Conservation (phyloP, 345 rosid species). For the Populus simonii region DNA sequence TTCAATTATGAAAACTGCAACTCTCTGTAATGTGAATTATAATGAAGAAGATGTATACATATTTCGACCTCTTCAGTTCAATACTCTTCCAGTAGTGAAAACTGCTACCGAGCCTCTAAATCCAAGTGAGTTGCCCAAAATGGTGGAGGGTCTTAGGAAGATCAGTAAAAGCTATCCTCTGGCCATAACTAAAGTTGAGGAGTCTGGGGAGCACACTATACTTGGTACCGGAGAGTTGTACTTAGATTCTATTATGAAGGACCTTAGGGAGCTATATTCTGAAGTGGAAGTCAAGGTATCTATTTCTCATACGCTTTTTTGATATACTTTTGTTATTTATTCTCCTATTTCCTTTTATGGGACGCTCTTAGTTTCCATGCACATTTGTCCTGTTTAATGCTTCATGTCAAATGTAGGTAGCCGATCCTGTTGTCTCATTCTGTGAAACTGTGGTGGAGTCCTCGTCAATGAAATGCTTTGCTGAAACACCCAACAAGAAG, state of each 20-base stretch:
- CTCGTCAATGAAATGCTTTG: constrained; percentile 97
- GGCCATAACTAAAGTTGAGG: constrained; percentile 95
- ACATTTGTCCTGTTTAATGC: constrained; percentile 2
- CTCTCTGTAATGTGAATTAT: constrained; percentile 60
- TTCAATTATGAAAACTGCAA: constrained; percentile 96
- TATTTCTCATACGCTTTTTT: neutral
- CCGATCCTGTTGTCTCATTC: constrained; percentile 97
- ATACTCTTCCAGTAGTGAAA: constrained; percentile 94
- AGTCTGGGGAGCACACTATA: constrained; percentile 96
- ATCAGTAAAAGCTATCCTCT: constrained; percentile 98
- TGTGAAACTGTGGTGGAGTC: constrained; percentile 99
- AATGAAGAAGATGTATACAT: constrained; percentile 78
- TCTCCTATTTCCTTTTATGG: neutral
- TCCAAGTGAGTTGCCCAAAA: constrained; percentile 97
- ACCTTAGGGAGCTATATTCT: constrained; percentile 94
- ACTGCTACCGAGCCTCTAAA: constrained; percentile 98
- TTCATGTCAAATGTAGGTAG: constrained; percentile 55
- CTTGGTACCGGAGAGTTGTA: constrained; percentile 95
- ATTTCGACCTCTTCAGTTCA: constrained; percentile 84
- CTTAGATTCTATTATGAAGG: constrained; percentile 96
- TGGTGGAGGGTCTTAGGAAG: constrained; percentile 99
- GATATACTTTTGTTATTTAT: neutral
- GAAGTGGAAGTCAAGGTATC: constrained; percentile 98
- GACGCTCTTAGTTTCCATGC: neutral
- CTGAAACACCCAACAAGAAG: constrained; percentile 97